These are phyloP conservation scores for Botrytis pseudocinerea DNA, from an alignment of 2,329 filamentous ascomycete species.

Conservation along the genomic window DNA sequence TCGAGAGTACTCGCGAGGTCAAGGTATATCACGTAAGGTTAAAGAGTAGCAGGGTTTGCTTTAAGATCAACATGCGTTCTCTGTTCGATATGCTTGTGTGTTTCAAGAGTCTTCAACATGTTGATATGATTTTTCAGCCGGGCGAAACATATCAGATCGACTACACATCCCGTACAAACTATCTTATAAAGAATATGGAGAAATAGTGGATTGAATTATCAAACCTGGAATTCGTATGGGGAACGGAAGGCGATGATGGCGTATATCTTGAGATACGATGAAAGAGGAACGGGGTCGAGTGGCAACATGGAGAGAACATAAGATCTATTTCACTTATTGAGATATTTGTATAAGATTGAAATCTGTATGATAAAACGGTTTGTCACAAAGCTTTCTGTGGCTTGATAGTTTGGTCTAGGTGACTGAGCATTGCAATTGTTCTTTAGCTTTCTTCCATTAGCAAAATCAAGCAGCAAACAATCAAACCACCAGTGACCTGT, in stretches of 20 bases:
- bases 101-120: neutral
- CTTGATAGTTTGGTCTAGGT: neutral
- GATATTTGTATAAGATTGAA: too few relatives aligned
- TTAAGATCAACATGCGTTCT: neutral
- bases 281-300: neutral
- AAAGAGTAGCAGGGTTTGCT: neutral
- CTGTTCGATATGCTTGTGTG: neutral
- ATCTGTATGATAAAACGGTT: neutral
- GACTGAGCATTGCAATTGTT: too few relatives aligned
- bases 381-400: too few relatives aligned
- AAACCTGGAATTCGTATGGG: neutral
- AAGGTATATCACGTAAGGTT: neutral
- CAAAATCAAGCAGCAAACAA: neutral
- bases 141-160: neutral
- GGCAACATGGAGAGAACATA: neutral
- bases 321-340: neutral
- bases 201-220: neutral
- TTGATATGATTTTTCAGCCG: neutral
- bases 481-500: neutral
- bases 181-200: neutral
- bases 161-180: rapidly evolving
- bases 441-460: neutral
- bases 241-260: neutral
- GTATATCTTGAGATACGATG: neutral
- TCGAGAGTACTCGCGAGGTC: neutral